A percentile compares a stretch with the other conserved stretches of the same genome.
These are phyloP conservation scores for Lentinula raphanica DNA, from an alignment of 768 basidiomycete species.

Conservation along the genomic window DNA sequence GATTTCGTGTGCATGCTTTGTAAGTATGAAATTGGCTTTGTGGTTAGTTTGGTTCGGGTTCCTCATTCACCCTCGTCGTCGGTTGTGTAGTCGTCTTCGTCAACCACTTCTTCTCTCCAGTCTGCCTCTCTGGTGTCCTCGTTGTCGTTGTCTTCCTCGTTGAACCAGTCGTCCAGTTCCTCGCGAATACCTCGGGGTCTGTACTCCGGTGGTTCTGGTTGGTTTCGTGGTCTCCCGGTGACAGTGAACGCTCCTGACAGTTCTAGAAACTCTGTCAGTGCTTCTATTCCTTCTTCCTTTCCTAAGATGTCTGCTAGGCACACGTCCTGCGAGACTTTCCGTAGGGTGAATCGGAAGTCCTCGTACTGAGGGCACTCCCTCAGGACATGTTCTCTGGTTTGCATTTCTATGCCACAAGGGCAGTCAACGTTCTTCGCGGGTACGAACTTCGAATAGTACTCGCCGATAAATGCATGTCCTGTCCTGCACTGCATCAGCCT, in stretches of 20 bases:
- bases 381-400: constrained; percentile 22
- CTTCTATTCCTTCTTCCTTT: constrained; percentile 16
- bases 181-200: neutral
- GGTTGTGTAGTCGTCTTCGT: neutral
- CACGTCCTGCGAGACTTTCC: constrained; percentile 3
- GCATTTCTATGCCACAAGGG: constrained; percentile 17
- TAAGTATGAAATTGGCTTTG: too few relatives aligned
- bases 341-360: constrained; percentile 12
- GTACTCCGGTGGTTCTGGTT: neutral
- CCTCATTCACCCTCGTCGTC: neutral
- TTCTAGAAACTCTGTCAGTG: constrained; percentile 15
- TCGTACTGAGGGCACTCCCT: constrained; percentile 17
- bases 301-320: constrained; percentile 16
- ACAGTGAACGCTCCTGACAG: constrained; percentile 16
- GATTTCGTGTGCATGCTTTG: too few relatives aligned
- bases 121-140: neutral
- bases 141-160: neutral
- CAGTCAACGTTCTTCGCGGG: constrained; percentile 16
- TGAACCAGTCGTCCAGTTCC: neutral
- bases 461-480: constrained; percentile 22
- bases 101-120: neutral
- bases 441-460: constrained; percentile 21
- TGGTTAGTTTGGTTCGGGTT: too few relatives aligned
- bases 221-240: neutral
- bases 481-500: constrained; percentile 20